Evolutionary conservation across 164 flowering plant species (phyloP).

Genomic region (Aristolochia fimbriata): DNA sequence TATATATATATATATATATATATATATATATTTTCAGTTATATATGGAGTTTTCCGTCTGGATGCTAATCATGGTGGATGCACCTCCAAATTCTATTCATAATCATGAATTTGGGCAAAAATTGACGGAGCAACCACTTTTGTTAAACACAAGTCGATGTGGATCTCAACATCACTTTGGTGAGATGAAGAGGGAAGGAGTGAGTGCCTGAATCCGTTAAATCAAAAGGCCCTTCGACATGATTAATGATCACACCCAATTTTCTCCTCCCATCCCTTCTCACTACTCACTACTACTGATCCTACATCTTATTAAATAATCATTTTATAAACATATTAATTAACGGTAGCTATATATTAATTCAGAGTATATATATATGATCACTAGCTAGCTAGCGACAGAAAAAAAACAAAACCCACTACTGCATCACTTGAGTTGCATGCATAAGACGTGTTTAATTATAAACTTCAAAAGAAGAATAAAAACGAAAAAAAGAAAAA

Average conservation of each 20-base stretch:
- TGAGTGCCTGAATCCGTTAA: constrained; percentile 3
- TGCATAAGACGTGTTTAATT: background rate
- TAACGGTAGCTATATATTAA: too few relatives aligned
- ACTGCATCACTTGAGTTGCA: background rate
- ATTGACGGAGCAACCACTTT: constrained; percentile 10
- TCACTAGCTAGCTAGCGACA: background rate
- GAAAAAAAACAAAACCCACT: background rate
- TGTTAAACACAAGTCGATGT: background rate
- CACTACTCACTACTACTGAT: too few relatives aligned
- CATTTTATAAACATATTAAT: too few relatives aligned
- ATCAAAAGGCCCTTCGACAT: background rate
- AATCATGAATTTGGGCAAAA: constrained; percentile 10
- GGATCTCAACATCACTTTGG: constrained; percentile 9
- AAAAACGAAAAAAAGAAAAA: background rate
- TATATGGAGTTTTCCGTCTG: constrained; percentile 9
- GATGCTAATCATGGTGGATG: constrained; percentile 6
- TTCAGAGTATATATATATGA: too few relatives aligned
- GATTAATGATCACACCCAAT: constrained; percentile 1
- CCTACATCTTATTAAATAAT: too few relatives aligned
- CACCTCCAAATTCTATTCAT: constrained; percentile 3
- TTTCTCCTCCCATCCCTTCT: too few relatives aligned
- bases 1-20: too few relatives aligned
- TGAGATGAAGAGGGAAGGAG: constrained; percentile 1
- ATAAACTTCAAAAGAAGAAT: too few relatives aligned
- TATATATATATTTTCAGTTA: too few relatives aligned